Evolutionary conservation across 257 asterid genomes (phyloP).

Genomic region (Catharanthus roseus): DNA sequence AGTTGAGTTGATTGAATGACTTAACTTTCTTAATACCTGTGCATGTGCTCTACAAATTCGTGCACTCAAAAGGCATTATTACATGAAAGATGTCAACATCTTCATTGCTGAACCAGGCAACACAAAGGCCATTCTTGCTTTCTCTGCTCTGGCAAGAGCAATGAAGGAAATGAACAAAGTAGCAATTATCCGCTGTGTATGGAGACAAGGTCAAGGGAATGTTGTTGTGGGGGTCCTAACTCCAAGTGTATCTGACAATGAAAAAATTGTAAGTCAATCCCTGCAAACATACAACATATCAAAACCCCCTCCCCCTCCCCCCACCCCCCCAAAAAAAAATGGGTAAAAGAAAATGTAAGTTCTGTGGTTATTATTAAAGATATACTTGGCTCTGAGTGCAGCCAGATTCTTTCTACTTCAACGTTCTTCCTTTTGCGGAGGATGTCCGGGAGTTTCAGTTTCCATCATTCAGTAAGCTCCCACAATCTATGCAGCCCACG

Average conservation of each 20-base stretch:
- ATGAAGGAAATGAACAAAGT: slow-evolving; percentile 83
- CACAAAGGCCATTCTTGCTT: slow-evolving; percentile 53
- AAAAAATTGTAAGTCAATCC: slow-evolving; percentile 46
- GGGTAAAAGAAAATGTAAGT: not conserved
- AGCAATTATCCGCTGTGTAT: slow-evolving; percentile 89
- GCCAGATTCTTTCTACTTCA: slow-evolving; percentile 97
- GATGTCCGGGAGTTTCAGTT: slow-evolving; percentile 95
- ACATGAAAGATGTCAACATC: slow-evolving; percentile 89
- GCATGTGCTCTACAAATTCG: slow-evolving; percentile 21
- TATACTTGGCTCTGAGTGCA: slow-evolving; percentile 20
- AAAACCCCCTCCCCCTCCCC: too few species aligned
- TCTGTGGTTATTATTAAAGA: not conserved
- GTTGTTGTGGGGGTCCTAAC: slow-evolving; percentile 86
- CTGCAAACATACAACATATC: not conserved
- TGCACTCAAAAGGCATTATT: slow-evolving; percentile 62
- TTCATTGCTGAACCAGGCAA: slow-evolving; percentile 91
- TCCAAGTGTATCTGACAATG: slow-evolving; percentile 70
- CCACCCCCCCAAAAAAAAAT: too few species aligned
- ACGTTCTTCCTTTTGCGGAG: slow-evolving; percentile 95
- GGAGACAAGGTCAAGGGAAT: slow-evolving; percentile 96
- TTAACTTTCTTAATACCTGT: slow-evolving; percentile 2
- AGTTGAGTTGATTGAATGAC: slow-evolving; percentile 11
- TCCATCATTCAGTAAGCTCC: slow-evolving; percentile 83
- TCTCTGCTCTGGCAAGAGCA: slow-evolving; percentile 91
- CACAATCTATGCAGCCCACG: slow-evolving; percentile 77